These are phyloP conservation scores for Penicillium decumbens DNA, from an alignment of 2,329 filamentous ascomycete species.

Conservation along the genomic window DNA sequence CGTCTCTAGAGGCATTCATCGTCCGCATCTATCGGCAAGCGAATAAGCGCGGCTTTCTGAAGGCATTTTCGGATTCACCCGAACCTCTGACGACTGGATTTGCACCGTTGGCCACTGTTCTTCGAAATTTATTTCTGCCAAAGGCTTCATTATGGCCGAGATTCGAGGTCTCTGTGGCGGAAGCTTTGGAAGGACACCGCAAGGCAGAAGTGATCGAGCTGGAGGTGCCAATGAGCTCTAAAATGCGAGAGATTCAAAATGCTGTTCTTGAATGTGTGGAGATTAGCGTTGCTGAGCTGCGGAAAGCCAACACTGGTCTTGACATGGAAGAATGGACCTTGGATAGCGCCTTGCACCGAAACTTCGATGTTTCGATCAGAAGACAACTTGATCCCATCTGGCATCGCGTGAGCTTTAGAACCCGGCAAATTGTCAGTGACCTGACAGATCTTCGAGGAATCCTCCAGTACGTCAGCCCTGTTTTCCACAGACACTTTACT, in stretches of 20 bases:
- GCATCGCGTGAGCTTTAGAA: slow-evolving; percentile 94
- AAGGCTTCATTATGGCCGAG: slow-evolving; percentile 89
- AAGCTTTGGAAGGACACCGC: slow-evolving; percentile 81
- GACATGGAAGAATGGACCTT: slow-evolving; percentile 98
- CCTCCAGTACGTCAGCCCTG: slow-evolving; percentile 56
- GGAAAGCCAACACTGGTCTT: slow-evolving; percentile 81
- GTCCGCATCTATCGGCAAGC: slow-evolving; percentile 87
- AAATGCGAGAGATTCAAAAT: slow-evolving; percentile 89
- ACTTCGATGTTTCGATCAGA: slow-evolving; percentile 83
- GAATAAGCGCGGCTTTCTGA: slow-evolving; percentile 90
- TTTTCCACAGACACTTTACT: slow-evolving; percentile 1
- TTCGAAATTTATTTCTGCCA: slow-evolving; percentile 85
- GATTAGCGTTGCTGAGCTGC: slow-evolving; percentile 86
- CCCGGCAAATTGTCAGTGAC: slow-evolving; percentile 88
- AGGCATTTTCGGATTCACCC: slow-evolving; percentile 90
- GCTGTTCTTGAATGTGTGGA: slow-evolving; percentile 95
- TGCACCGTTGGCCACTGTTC: slow-evolving; percentile 79
- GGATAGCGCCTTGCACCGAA: slow-evolving; percentile 85
- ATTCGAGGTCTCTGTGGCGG: slow-evolving; percentile 85
- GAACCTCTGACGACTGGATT: slow-evolving; percentile 88
- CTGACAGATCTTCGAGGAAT: slow-evolving; percentile 76
- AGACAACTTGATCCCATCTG: slow-evolving; percentile 92
- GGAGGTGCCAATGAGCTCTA: slow-evolving; percentile 91
- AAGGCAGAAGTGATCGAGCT: slow-evolving; percentile 97
- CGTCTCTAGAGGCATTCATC: slow-evolving; percentile 91